Conservation (phyloP, 495 filamentous ascomycete species). For the Beverwykella pulmonaria region DNA sequence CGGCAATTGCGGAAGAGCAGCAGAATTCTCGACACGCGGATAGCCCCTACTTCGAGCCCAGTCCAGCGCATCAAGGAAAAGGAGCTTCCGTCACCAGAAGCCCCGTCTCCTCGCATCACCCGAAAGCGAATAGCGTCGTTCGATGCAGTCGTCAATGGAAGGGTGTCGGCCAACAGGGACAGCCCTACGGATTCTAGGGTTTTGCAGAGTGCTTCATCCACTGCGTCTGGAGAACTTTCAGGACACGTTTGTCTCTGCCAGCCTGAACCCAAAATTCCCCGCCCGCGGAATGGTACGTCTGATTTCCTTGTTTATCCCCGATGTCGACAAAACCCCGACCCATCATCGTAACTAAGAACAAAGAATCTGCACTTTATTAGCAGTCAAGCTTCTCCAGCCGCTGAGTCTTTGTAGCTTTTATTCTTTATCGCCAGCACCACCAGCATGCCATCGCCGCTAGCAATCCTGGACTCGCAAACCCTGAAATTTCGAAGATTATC, state of each 20-base stretch:
- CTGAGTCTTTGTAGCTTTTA: constrained; percentile 72
- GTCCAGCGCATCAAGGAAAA: constrained; percentile 9
- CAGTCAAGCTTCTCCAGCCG: constrained; percentile 5
- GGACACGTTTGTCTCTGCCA: constrained; percentile 86
- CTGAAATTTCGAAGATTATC: constrained; percentile 97
- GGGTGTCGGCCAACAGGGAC: constrained; percentile 13
- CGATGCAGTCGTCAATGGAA: constrained; percentile 29
- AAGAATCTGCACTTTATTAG: constrained; percentile 40
- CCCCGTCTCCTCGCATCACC: constrained; percentile 29
- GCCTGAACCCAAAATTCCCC: constrained; percentile 87
- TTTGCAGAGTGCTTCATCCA: constrained; percentile 23
- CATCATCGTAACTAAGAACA: neutral
- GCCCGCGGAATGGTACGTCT: constrained; percentile 90
- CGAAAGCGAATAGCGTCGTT: constrained; percentile 40
- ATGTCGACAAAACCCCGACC: constrained; percentile 12
- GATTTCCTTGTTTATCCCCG: constrained; percentile 32
- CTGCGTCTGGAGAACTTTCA: constrained; percentile 29
- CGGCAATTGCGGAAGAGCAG: constrained; percentile 14
- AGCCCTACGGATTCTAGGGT: constrained; percentile 38
- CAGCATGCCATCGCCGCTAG: constrained; percentile 78
- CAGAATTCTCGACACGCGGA: constrained; percentile 5
- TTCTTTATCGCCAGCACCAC: constrained; percentile 93
- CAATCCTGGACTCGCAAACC: constrained; percentile 89
- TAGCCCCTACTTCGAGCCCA: constrained; percentile 1
- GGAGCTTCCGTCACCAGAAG: constrained; percentile 10